Conservation (phyloP, 2,329 filamentous ascomycete species). For the Phialocephala subalpina region DNA sequence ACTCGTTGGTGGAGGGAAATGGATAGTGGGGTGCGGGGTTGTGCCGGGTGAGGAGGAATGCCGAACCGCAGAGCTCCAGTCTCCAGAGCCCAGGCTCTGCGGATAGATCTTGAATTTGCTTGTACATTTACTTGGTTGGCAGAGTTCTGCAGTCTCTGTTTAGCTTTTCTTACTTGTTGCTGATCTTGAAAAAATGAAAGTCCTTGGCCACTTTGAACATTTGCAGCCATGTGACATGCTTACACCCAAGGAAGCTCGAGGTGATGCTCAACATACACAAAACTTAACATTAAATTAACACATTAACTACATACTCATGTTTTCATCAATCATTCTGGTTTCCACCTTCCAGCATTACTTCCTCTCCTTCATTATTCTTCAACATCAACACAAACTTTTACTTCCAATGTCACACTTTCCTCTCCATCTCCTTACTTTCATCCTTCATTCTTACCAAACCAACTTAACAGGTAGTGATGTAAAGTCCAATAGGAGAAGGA, state of each 20-base stretch:
- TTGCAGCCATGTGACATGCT: background rate
- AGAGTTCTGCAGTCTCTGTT: too few relatives aligned
- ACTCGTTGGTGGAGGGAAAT: too few relatives aligned
- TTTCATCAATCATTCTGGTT: background rate
- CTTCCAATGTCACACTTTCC: background rate
- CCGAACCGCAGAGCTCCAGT: too few relatives aligned
- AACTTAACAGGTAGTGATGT: constrained; percentile 38
- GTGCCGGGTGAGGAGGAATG: too few relatives aligned
- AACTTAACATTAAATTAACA: constrained; percentile 1
- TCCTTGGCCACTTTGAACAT: too few relatives aligned
- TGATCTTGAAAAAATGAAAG: background rate
- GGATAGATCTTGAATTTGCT: too few relatives aligned
- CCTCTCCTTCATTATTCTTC: background rate
- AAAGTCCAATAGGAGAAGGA: constrained; percentile 50
- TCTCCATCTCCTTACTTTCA: background rate
- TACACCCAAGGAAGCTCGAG: background rate
- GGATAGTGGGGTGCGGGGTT: too few relatives aligned
- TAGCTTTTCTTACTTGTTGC: too few relatives aligned
- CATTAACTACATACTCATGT: constrained; percentile 2
- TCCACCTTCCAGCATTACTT: background rate
- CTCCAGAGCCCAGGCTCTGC: too few relatives aligned
- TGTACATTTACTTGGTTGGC: too few relatives aligned
- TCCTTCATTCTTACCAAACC: background rate
- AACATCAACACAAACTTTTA: background rate
- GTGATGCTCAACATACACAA: background rate